Conservation (phyloP, 1,284 basidiomycete genomes). For the Rhodotorula sp. region DNA sequence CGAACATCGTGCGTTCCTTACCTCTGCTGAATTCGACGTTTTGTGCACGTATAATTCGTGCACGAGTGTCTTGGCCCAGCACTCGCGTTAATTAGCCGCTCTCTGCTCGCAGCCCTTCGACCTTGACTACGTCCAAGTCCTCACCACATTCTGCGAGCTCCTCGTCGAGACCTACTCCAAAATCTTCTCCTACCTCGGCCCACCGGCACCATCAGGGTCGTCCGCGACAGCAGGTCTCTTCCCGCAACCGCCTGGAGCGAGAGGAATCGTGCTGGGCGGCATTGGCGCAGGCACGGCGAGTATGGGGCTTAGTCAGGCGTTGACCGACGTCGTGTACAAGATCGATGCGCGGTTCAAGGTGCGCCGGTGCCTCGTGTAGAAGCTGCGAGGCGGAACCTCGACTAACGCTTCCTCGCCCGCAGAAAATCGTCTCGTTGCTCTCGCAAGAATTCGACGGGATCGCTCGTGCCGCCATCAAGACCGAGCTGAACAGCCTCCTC, state of each 20-base stretch:
- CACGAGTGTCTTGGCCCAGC: not conserved
- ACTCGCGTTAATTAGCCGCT: too few species aligned
- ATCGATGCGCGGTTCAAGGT: conserved; percentile 79
- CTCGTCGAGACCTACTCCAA: conserved; percentile 82
- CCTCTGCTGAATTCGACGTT: not conserved
- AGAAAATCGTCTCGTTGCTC: conserved; percentile 73
- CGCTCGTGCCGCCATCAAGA: conserved; percentile 71
- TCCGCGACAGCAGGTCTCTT: conserved; percentile 23
- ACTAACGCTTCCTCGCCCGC: conserved; percentile 4
- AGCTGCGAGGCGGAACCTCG: not conserved
- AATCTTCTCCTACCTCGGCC: conserved; percentile 69
- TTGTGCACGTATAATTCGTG: not conserved
- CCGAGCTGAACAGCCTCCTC: conserved; percentile 65
- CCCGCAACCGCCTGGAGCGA: conserved; percentile 47
- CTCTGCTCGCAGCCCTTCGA: conserved; percentile 63
- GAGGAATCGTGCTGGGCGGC: conserved; percentile 55
- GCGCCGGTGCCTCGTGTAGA: conserved; percentile 38
- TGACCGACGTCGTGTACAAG: conserved; percentile 66
- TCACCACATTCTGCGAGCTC: conserved; percentile 78
- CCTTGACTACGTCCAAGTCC: conserved; percentile 78
- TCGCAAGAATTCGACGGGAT: conserved; percentile 77
- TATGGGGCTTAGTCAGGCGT: conserved; percentile 44
- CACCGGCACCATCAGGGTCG: conserved; percentile 56
- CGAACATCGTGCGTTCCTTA: conserved; percentile 55
- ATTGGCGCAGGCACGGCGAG: conserved; percentile 24